These are phyloP conservation scores for Psidium friedrichsthalianum DNA, from an alignment of 345 rosid species.

Conservation along the genomic window DNA sequence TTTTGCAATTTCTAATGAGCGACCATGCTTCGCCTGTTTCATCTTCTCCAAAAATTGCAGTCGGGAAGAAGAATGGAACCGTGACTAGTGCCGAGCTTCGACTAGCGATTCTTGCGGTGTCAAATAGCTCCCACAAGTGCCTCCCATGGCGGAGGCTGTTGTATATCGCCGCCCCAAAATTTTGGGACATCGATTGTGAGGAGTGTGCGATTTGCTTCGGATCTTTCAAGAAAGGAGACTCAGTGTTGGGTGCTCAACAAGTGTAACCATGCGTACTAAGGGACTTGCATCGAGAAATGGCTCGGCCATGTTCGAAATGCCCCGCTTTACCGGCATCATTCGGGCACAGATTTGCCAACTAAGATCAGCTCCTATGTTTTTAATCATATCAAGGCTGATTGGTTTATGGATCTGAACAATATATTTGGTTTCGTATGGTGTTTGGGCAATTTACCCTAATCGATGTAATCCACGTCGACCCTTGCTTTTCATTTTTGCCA, in stretches of 20 bases:
- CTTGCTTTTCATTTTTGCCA: background rate
- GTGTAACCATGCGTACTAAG: rapidly evolving
- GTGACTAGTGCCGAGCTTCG: background rate
- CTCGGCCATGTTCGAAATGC: background rate
- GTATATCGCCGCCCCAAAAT: rapidly evolving
- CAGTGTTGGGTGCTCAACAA: background rate
- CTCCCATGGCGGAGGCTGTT: background rate
- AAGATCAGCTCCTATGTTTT: background rate
- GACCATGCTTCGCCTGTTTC: rapidly evolving
- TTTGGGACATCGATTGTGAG: background rate
- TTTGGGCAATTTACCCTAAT: background rate
- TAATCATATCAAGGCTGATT: background rate
- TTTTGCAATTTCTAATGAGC: background rate
- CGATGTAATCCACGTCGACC: background rate
- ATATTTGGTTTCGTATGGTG: background rate
- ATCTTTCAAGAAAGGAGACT: background rate
- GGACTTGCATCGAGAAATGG: background rate
- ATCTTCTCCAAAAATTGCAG: background rate
- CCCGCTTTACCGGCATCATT: background rate
- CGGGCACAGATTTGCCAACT: background rate
- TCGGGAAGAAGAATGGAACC: background rate
- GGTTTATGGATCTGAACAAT: background rate
- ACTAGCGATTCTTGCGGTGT: background rate
- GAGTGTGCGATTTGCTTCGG: rapidly evolving
- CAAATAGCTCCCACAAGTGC: background rate